Evolutionary conservation across 768 basidiomycete genomes (phyloP), one percentile per base, ranked within the genome.

Genomic region (Lactarius tabidus): DNA sequence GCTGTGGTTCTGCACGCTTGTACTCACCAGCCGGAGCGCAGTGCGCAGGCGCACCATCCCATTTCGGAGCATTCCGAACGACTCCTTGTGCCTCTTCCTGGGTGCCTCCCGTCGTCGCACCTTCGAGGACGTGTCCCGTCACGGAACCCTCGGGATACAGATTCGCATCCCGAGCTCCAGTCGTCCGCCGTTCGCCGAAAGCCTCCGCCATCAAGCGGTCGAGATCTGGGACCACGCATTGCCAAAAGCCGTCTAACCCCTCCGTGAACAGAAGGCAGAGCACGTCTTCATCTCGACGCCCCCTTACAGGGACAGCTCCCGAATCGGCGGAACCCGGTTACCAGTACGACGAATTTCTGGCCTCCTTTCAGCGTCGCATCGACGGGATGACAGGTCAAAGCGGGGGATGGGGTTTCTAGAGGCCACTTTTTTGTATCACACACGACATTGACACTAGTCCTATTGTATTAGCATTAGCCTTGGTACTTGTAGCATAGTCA

Each of bases 341-440:
- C 9, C 60, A 52, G 39, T 66, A 66, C 48, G 65, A 66, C 31
- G 65, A 66, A 15, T 66, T 66, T 23, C 41, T 66, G 60, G 65
- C 65, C 8, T 62, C 65, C 0, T 66, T 66, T 39, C 65, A 66
- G 33, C 55, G 51, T 23, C 59, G 60, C 48, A 66, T 66, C 55
- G 65, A 66, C 17, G 56, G 60, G 5, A 66, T 66, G 65, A 66
- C 65, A 7, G 65, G 65, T 18, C 60, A 66, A 43, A 52, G 48
- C 48, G 65, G 65, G 1, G 65, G 65, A n/a, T 66, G 65, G 65
- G 65, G 65, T 5, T 66, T 66, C 31, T 66, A 59, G 35, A 56
- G 14, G 36, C 15, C 55, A 36, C 23, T 14, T 20, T 20, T 14
- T 9, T 56, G 33, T n/a, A 55, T n/a, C 2, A 33, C 9, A 7